Evolutionary conservation across 495 filamentous ascomycete genomes (phyloP).

Genomic region (Penicillium simplicissimum): DNA sequence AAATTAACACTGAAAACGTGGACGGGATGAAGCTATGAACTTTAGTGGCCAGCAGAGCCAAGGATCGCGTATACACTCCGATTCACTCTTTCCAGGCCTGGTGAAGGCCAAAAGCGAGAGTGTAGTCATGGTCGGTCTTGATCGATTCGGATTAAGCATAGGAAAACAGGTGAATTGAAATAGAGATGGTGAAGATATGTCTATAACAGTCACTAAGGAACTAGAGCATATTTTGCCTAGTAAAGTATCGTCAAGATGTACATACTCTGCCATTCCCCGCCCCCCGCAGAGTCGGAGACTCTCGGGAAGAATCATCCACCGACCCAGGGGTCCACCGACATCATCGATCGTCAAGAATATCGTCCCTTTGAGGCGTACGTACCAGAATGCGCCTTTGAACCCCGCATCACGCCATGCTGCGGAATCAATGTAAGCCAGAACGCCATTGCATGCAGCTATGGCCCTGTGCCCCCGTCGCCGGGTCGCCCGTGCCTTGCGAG

Average conservation of each 20-base stretch:
- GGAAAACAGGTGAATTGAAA: neutral
- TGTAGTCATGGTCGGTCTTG: neutral
- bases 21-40: neutral
- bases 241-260: neutral
- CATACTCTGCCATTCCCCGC: neutral
- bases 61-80: neutral
- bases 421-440: neutral
- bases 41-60: neutral
- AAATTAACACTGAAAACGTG: neutral
- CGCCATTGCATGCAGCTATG: slow-evolving; percentile 6
- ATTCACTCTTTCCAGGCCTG: neutral
- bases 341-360: slow-evolving; percentile 25
- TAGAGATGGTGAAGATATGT: neutral
- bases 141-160: neutral
- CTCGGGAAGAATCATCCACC: slow-evolving; percentile 18
- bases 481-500: neutral
- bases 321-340: slow-evolving; percentile 28
- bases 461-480: neutral
- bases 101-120: neutral
- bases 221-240: slow-evolving; percentile 1
- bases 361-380: slow-evolving; percentile 13
- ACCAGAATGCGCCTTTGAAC: slow-evolving; percentile 16
- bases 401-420: slow-evolving; percentile 30
- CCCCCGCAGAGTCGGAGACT: slow-evolving; percentile 5
- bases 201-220: neutral